These are phyloP conservation scores for Candida frijolesensis DNA, from an alignment of 1,139 yeast genomes.

Conservation along the genomic window DNA sequence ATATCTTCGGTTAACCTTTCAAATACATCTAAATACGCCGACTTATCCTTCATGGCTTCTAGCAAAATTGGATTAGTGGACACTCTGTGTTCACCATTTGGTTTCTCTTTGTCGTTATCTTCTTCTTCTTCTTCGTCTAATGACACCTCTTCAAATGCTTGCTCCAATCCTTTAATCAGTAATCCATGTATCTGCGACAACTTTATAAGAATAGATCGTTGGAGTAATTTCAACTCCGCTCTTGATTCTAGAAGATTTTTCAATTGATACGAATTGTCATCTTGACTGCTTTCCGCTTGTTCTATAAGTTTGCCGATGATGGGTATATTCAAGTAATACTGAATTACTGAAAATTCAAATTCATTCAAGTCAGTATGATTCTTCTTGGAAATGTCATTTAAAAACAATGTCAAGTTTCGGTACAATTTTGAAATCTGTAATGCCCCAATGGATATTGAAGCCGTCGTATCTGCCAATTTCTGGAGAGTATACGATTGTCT, in stretches of 20 bases:
- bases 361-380: constrained; percentile 24
- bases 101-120: neutral
- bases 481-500: constrained; percentile 31
- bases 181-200: constrained; percentile 39
- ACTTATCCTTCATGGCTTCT: constrained; percentile 13
- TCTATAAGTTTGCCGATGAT: constrained; percentile 25
- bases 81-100: neutral
- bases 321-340: constrained; percentile 32
- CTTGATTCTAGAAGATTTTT: constrained; percentile 41
- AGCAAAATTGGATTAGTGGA: constrained; percentile 7
- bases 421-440: constrained; percentile 34
- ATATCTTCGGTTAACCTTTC: constrained; percentile 45
- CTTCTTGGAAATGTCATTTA: constrained; percentile 38
- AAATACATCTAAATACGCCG: constrained; percentile 24
- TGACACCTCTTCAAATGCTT: constrained; percentile 27
- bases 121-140: constrained; percentile 17
- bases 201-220: constrained; percentile 43
- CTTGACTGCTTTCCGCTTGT: constrained; percentile 5
- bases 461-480: constrained; percentile 25
- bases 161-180: constrained; percentile 29
- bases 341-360: constrained; percentile 33
- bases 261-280: constrained; percentile 18
- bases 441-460: constrained; percentile 35
- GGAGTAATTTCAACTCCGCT: constrained; percentile 49
- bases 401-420: constrained; percentile 35